A percentile compares a stretch with the other conserved stretches of the same genome.
These are phyloP conservation scores for Malassezia furfur DNA, from an alignment of 1,284 basidiomycete species.

Conservation along the genomic window DNA sequence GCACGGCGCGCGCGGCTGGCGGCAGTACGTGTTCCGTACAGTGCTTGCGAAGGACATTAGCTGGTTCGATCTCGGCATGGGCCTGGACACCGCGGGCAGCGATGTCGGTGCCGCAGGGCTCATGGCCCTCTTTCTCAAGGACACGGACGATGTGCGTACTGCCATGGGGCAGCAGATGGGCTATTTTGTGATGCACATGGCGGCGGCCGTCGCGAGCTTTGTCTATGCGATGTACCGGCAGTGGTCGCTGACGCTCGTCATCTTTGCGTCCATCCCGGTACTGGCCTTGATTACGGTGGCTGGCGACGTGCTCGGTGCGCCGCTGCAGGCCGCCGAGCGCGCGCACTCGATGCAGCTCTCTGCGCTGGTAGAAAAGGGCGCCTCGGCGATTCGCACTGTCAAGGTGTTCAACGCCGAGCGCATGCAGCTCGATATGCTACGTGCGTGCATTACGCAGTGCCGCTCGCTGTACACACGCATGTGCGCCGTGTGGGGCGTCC, in stretches of 20 bases:
- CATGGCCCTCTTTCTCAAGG: constrained; percentile 89
- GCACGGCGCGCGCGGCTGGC: constrained; percentile 61
- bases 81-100: background rate
- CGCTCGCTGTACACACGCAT: constrained; percentile 52
- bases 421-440: constrained; percentile 57
- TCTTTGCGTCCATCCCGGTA: constrained; percentile 78
- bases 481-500: constrained; percentile 66
- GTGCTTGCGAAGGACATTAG: constrained; percentile 65
- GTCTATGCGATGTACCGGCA: constrained; percentile 70
- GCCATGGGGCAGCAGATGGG: constrained; percentile 71
- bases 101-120: constrained; percentile 70
- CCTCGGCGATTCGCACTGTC: constrained; percentile 74
- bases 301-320: constrained; percentile 57
- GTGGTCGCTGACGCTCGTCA: constrained; percentile 77
- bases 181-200: constrained; percentile 66
- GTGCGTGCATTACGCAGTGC: constrained; percentile 53
- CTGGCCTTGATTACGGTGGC: constrained; percentile 62
- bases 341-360: constrained; percentile 61
- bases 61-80: constrained; percentile 38
- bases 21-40: constrained; percentile 62
- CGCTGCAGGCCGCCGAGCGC: constrained; percentile 63
- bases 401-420: constrained; percentile 84
- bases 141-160: constrained; percentile 83
- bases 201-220: constrained; percentile 69
- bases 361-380: constrained; percentile 67